Conservation (phyloP, 345 rosid species). For the Pugionium cornutum region DNA sequence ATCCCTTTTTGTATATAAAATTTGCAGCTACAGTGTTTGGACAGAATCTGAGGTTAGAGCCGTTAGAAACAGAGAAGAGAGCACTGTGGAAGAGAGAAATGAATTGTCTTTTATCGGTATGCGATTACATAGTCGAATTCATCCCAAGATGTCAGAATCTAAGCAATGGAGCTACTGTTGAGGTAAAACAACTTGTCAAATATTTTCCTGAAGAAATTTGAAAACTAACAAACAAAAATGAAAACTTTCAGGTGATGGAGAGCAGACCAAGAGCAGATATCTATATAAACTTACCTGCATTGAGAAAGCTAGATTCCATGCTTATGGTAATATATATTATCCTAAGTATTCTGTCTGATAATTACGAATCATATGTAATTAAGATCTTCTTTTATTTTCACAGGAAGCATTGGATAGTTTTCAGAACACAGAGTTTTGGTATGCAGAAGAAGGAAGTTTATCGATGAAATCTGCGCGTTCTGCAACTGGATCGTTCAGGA, state of each 20-base stretch:
- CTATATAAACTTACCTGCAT: slow-evolving; percentile 84
- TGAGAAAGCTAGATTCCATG: slow-evolving; percentile 85
- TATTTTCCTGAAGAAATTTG: slow-evolving; percentile 18
- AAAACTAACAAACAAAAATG: neutral
- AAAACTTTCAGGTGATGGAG: slow-evolving; percentile 67
- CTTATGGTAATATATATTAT: slow-evolving; percentile 58
- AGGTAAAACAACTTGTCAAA: slow-evolving; percentile 47
- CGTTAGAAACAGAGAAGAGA: slow-evolving; percentile 75
- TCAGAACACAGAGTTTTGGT: slow-evolving; percentile 83
- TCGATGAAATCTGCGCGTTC: slow-evolving; percentile 68
- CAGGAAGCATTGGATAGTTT: slow-evolving; percentile 91
- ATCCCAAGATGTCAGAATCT: slow-evolving; percentile 57
- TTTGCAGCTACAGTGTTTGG: slow-evolving; percentile 89
- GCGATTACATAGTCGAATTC: slow-evolving; percentile 79
- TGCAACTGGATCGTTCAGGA: slow-evolving; percentile 63
- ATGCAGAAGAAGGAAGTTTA: slow-evolving; percentile 81
- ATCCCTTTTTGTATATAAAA: too few relatives aligned
- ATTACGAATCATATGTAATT: slow-evolving; percentile 2
- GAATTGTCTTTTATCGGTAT: slow-evolving; percentile 82
- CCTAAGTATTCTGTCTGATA: neutral
- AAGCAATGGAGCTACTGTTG: slow-evolving; percentile 60
- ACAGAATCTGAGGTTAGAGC: slow-evolving; percentile 79
- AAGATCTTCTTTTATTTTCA: slow-evolving; percentile 8
- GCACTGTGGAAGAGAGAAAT: slow-evolving; percentile 91
- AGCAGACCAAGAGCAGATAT: slow-evolving; percentile 78